phyloP scores from a whole-genome alignment of 179 eudicot species.

The Actinidia chinensis region DNA sequence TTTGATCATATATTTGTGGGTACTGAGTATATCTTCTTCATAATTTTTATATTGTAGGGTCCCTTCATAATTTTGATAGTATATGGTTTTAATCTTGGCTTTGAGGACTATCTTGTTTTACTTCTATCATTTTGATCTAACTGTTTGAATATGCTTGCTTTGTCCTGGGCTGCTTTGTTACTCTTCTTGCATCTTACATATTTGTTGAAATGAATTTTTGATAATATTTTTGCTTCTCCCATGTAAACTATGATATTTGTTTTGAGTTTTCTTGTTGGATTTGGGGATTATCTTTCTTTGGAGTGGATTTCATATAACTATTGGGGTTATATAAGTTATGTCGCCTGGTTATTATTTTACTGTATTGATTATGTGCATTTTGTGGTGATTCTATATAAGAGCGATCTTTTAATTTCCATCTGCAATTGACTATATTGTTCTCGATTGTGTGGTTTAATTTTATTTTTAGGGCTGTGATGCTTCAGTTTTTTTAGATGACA shows the following conservation, averaged over 20 bases:
- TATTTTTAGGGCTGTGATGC: constrained; percentile 21
- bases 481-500: constrained; percentile 15
- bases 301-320: not conserved
- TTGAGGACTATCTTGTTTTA: not conserved
- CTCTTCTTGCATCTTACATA: not conserved
- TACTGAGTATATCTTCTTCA: not conserved
- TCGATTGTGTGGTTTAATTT: not conserved
- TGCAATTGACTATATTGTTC: not conserved
- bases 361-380: not conserved
- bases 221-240: not conserved
- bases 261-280: not conserved
- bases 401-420: not conserved
- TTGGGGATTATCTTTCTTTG: not conserved
- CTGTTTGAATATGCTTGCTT: not conserved
- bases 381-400: not conserved
- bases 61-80: not conserved
- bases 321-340: not conserved
- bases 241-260: not conserved
- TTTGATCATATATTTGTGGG: not conserved
- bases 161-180: not conserved
- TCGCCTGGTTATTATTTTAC: not conserved
- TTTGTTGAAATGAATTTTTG: not conserved
- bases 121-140: not conserved
- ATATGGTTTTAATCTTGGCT: not conserved
- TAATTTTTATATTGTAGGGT: not conserved